Base-by-base conservation (phyloP, 345 rosid genomes). In the Viola odorata region DNA sequence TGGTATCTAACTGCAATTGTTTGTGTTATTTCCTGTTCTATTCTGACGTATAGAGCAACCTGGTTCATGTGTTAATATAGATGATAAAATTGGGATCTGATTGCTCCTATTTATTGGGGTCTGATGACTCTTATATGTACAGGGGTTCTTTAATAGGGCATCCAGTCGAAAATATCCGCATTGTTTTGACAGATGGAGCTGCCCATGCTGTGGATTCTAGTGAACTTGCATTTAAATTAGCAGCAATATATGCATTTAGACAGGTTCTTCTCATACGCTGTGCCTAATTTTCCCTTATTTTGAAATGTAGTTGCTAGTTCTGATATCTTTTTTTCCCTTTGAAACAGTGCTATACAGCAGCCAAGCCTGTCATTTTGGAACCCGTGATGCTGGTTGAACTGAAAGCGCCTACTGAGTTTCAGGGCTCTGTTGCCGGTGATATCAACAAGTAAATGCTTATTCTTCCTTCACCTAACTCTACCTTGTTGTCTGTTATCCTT, bases 201-300 rank as follows among this genome's bases (percentile, higher is more conserved):
- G 81, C 99, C 12, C 98, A 95, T 72, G 80, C 95, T 0, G 99
- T 95, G 63, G 98, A 95, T 84, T 95, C 98, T 44, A 95, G 99
- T 73, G 98, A 95, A 70, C 92, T 91, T 70, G 99, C 99, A 12
- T 95, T 95, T 76, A 95, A 95, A 70, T 75, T 95, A 65, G 99
- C 99, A 44, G 65, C 99, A 65, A 95, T 95, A 63, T 95, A 95
- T 77, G 99, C 99, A 63, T 95, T 95, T 63, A 84, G 99, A 80
- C 92, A 85, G 87, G 96, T 85, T 12, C 3, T 48, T 36, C 55
- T 45, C 55, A 6, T 12, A 12, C 38, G 41, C 49, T 69, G 12
- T 44, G 3, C 32, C 45, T 39, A 10, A 15, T 6, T 16, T 37
- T 57, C 12, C 47, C 14, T 17, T 45, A 6, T 37, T 54, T 12